phyloP scores from a whole-genome alignment of 495 filamentous ascomycete species.

The Thermochaetoides thermophila region DNA sequence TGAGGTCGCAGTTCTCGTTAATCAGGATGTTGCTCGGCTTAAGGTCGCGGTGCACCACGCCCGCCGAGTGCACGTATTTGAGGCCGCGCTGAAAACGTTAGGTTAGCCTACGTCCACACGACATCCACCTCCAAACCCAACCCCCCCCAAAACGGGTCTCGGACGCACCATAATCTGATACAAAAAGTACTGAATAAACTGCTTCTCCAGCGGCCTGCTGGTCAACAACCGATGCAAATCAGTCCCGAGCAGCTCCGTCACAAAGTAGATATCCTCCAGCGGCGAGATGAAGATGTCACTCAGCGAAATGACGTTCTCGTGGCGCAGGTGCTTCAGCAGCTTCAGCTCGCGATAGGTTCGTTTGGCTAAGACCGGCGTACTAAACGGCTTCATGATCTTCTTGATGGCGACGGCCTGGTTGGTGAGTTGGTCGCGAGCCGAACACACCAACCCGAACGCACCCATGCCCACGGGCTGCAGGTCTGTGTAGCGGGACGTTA shows the following conservation, averaged over 20 bases:
- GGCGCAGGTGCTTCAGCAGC: conserved; percentile 86
- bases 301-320: conserved; percentile 67
- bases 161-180: conserved; percentile 93
- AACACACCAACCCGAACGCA: conserved; percentile 97
- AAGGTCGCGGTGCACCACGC: conserved; percentile 91
- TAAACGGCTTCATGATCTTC: conserved; percentile 99
- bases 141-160: too few species aligned
- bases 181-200: conserved; percentile 99
- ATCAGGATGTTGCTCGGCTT: conserved; percentile 98
- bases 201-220: conserved; percentile 90
- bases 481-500: conserved; percentile 96
- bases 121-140: too few species aligned
- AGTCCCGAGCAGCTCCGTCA: conserved; percentile 93
- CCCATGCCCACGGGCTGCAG: conserved; percentile 98
- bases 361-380: conserved; percentile 93
- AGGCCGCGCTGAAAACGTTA: conserved; percentile 57
- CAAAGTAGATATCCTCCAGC: conserved; percentile 60
- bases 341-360: conserved; percentile 95
- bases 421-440: conserved; percentile 93
- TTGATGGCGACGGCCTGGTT: conserved; percentile 91
- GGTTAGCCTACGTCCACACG: conserved; percentile 16
- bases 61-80: conserved; percentile 98
- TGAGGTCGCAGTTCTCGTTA: conserved; percentile 98
- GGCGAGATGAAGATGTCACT: conserved; percentile 17
- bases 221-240: conserved; percentile 92